Conservation (phyloP, 352 stramenopile species). For the Pythium biforme region DNA sequence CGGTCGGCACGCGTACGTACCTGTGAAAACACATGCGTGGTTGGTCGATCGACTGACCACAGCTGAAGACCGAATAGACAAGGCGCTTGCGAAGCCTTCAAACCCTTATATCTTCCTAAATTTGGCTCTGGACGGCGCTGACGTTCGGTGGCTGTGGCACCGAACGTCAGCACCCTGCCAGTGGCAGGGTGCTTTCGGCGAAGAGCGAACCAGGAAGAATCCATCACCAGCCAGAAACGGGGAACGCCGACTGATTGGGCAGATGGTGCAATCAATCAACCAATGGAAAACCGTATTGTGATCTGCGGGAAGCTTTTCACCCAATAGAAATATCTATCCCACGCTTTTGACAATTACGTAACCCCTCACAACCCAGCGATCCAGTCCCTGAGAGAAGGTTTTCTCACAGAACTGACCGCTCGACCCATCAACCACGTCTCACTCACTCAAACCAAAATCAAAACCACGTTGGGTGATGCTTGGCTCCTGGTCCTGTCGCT, state of each 20-base stretch:
- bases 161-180: too few relatives aligned
- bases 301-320: background rate
- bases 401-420: background rate
- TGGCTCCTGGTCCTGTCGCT: background rate
- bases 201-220: conserved; percentile 16
- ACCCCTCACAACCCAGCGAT: background rate
- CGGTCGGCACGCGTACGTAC: conserved; percentile 12
- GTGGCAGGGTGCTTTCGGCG: conserved; percentile 7
- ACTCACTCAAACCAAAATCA: background rate
- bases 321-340: conserved; percentile 5
- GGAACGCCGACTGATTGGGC: conserved; percentile 5
- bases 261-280: background rate
- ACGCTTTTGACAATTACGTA: conserved; percentile 3
- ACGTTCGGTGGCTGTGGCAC: background rate
- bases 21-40: conserved; percentile 7
- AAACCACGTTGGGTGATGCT: background rate
- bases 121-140: conserved; percentile 5
- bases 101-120: conserved; percentile 15
- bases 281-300: background rate
- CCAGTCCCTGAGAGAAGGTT: background rate
- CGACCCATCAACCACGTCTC: background rate
- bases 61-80: background rate
- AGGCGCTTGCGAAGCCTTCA: background rate
- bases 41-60: background rate
- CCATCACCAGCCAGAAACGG: conserved; percentile 11